phyloP scores from a whole-genome alignment of 202 grass and related monocot species.

The Schoenoplectus tabernaemontani region DNA sequence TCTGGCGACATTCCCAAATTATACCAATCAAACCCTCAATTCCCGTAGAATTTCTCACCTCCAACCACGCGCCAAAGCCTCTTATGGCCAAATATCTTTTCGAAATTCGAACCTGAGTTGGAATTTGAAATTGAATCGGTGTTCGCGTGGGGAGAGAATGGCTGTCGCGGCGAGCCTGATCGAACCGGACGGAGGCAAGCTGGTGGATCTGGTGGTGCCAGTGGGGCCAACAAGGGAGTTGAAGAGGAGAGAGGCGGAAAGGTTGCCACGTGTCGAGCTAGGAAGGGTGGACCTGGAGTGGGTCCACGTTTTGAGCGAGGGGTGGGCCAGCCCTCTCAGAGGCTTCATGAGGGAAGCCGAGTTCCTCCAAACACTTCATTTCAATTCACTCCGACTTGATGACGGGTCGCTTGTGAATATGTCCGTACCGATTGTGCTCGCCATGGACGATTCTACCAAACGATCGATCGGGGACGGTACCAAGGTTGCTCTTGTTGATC shows the following conservation, averaged over 20 bases:
- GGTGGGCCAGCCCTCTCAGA: conserved; percentile 88
- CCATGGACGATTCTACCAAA: conserved; percentile 71
- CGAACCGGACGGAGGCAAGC: conserved; percentile 81
- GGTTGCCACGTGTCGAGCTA: conserved; percentile 49
- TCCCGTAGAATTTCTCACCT: neutral
- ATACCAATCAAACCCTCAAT: conserved; percentile 11
- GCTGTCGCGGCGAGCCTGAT: conserved; percentile 49
- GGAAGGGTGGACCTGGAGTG: conserved; percentile 61
- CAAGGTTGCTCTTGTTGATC: conserved; percentile 64
- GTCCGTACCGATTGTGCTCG: conserved; percentile 96
- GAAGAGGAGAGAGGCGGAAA: conserved; percentile 54
- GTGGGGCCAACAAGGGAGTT: conserved; percentile 37
- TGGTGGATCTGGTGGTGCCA: conserved; percentile 68
- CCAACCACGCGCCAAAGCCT: neutral
- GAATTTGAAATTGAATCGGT: neutral
- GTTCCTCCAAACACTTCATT: conserved; percentile 99
- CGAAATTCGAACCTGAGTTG: neutral
- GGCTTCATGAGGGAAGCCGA: conserved; percentile 97
- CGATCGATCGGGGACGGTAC: conserved; percentile 42
- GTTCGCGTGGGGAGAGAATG: conserved; percentile 7
- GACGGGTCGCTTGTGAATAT: conserved; percentile 78
- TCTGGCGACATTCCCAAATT: conserved; percentile 30
- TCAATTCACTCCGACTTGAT: conserved; percentile 70
- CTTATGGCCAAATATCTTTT: neutral
- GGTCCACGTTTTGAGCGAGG: conserved; percentile 93